Evolutionary conservation across 2,329 filamentous ascomycete genomes (phyloP), one percentile per base, ranked within the genome.

Genomic region (Fusarium sp.): DNA sequence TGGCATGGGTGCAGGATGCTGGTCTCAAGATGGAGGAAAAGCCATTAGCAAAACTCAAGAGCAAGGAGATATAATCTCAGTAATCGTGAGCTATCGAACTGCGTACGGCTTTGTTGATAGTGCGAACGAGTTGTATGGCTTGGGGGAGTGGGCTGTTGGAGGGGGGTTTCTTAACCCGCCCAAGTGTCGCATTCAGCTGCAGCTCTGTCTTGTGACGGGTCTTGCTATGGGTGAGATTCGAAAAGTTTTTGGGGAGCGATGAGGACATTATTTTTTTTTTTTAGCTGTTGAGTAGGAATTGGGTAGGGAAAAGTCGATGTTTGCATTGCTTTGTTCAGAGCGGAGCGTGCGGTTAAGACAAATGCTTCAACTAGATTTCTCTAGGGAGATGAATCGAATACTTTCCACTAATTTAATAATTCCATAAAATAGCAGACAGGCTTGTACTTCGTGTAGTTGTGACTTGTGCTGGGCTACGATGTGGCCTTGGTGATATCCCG

Each of bases 101-200:
- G 81, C 83, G 65, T 86, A 86, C 61, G 88, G 88, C 0, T 87
- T 85, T 68, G 86, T 88, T 14, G 83, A 76, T 14, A 80, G 79
- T 34, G 18, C 32, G 54, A 71, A 77, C 8, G 13, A 18, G 3
- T 27, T 48, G 14, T 27, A 41, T 18, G 32, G 65, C 6, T 25
- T 41, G 14, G 39, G 7, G 2, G 14, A 4, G 84, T 86, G 18
- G 77, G 73, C 16, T 57, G 74, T 77, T 16, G 84, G 85, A 0
- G 84, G 83, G 48, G 87, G 87, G 0, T 87, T 86, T 70, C 82
- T 88, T 57, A 88, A 88, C 71, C 87, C 88, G 1, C 83, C 86
- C 69, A 89, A 90, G 80, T 84, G 85, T 27, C 83, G 87, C 34
- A 84, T 90, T n/a, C 77, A 89, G 78, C 76, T 89, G 73, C 82